Evolutionary conservation across 2,329 filamentous ascomycete genomes (phyloP).

Genomic region (Xylariaceae sp.): DNA sequence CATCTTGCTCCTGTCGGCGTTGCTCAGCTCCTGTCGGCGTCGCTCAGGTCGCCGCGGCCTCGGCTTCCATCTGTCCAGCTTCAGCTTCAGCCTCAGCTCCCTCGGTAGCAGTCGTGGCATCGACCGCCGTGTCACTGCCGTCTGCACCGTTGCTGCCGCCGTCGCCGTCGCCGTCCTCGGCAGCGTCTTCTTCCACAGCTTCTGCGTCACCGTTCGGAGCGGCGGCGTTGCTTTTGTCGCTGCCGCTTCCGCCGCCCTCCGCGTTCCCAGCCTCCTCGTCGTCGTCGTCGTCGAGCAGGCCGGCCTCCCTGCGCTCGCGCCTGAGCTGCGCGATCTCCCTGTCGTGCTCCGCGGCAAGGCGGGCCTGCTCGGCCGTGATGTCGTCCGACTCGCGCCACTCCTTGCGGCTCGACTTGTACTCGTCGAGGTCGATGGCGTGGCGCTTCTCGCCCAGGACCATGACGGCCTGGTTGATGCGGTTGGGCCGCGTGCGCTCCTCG

Average conservation of each 20-base stretch:
- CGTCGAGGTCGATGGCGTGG: slow-evolving; percentile 50
- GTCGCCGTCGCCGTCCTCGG: slow-evolving; percentile 1
- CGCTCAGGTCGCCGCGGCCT: background rate
- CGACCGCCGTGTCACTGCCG: no score
- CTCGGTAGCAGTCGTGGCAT: no score
- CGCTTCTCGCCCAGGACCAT: slow-evolving; percentile 46
- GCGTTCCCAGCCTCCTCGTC: slow-evolving; percentile 41
- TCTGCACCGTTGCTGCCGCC: no score
- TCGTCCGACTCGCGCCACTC: slow-evolving; percentile 44
- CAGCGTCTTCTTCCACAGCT: slow-evolving; percentile 11
- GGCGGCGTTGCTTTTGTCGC: slow-evolving; percentile 8
- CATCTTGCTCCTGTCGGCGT: background rate
- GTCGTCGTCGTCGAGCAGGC: slow-evolving; percentile 30
- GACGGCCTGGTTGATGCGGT: slow-evolving; percentile 56
- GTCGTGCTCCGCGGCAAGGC: slow-evolving; percentile 35
- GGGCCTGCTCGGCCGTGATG: slow-evolving; percentile 44
- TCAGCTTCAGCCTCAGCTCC: background rate
- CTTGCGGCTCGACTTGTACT: slow-evolving; percentile 44
- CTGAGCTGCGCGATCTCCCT: slow-evolving; percentile 36
- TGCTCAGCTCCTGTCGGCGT: no score
- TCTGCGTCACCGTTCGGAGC: slow-evolving; percentile 8
- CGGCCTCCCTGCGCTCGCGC: slow-evolving; percentile 28
- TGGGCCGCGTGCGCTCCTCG: slow-evolving; percentile 62
- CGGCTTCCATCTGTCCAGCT: slow-evolving; percentile 1
- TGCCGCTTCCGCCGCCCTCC: slow-evolving; percentile 19